Conservation (phyloP, 106 monocot species). For the Alisma plantagoaquatica region DNA sequence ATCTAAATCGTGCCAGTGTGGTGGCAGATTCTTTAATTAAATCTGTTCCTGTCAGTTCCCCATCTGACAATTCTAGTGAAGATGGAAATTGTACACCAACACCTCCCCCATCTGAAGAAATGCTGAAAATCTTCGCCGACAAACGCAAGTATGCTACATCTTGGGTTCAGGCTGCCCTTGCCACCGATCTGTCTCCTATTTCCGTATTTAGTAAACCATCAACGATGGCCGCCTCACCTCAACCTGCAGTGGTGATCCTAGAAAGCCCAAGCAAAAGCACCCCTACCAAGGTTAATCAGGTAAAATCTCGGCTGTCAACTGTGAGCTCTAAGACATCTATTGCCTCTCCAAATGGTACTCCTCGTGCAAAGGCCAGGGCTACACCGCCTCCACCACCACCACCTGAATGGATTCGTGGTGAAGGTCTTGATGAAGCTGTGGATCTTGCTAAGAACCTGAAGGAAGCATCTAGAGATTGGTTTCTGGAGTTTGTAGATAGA, state of each 20-base stretch:
- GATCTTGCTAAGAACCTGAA: constrained; percentile 43
- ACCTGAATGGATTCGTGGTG: constrained; percentile 52
- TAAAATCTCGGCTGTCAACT: constrained; percentile 17
- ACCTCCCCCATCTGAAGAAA: constrained; percentile 21
- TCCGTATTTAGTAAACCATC: constrained; percentile 35
- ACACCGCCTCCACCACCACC: constrained; percentile 11
- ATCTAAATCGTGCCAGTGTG: constrained; percentile 25
- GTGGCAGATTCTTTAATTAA: constrained; percentile 55
- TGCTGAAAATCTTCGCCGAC: constrained; percentile 21
- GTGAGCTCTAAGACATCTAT: background rate
- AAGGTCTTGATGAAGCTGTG: constrained; percentile 40
- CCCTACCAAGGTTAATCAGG: constrained; percentile 6
- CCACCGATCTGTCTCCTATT: constrained; percentile 52
- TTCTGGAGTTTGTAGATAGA: constrained; percentile 73
- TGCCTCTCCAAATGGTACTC: background rate
- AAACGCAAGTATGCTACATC: constrained; percentile 29
- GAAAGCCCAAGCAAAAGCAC: constrained; percentile 22
- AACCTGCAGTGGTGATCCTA: constrained; percentile 31
- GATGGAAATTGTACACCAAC: background rate
- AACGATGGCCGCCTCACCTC: background rate
- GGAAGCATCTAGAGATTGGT: constrained; percentile 62
- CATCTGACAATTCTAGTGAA: constrained; percentile 21
- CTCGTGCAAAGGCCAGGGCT: constrained; percentile 19
- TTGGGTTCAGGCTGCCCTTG: constrained; percentile 62
- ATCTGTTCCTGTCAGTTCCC: constrained; percentile 2